Base-by-base conservation (phyloP, 148 eudicot species). In the Cornus kousa region DNA sequence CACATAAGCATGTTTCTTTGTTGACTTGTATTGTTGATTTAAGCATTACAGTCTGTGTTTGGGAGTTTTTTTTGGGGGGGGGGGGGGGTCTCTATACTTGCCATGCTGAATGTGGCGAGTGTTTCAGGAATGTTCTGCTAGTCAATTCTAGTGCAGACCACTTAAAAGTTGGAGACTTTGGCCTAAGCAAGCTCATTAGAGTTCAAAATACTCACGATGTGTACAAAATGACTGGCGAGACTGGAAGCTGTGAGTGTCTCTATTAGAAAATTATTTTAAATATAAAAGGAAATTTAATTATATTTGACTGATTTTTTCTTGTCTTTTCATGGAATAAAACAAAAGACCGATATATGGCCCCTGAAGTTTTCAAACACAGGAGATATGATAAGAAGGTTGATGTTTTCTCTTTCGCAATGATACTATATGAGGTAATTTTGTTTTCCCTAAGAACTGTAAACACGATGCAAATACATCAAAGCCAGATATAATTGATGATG, bases 381-480 rank as follows among this genome's bases (percentile, higher is more conserved):
- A 96, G 92, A 80, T 96, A 96, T 86, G 99, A 96, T 79, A 93
- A 93, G 88, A 96, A 93, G 86, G 98, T 96, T 83, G 99, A 96
- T 76, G 97, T 96, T 71, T 96, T 92, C 91, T 96, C 99, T 68
- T 96, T 96, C 74, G 98, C 88, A 62, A 96, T 96, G 99, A 96
- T 96, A 83, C 78, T 96, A 70, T 90, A 93, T 39, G 98, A 96
- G 99, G 99, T 93, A 93, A 78, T 87, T 66, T 75, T 62, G 69
- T 23, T 65, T 37, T 74, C 76, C 69, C 2, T n/a, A 65, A 10
- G 60, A 3, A 68, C 24, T 6, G 13, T 5, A 40, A 66, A 40
- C 20, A 12, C 20, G 20, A 22, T 53, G 66, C 70, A 13, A 53
- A 68, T 28, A 71, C 65, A 62, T 69, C 5, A 12, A 35, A n/a